Percentiles rank a stretch among this genome's conserved stretches.
phyloP scores from a whole-genome alignment of 108 stramenopile species.

The Nannochloropsis salina region DNA sequence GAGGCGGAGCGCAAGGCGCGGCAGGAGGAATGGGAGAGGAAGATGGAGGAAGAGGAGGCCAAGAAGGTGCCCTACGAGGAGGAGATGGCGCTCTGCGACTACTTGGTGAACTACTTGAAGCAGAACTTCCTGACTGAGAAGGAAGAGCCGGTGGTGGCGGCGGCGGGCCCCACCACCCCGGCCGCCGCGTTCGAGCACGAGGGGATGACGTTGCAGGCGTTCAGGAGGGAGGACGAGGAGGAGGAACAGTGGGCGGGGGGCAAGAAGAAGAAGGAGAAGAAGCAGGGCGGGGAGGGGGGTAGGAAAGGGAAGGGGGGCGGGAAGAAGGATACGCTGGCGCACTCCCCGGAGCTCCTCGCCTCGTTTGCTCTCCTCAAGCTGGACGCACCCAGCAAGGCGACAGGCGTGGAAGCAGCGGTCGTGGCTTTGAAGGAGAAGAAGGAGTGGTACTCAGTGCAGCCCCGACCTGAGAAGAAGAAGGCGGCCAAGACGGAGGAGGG shows the following conservation, averaged over 20 bases:
- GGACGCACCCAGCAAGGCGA: slow-evolving; percentile 23
- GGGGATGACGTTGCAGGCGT: slow-evolving; percentile 43
- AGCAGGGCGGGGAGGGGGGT: not conserved
- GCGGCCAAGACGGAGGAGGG: not conserved
- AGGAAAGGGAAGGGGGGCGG: not conserved
- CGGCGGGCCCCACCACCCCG: slow-evolving; percentile 21
- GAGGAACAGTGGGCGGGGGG: slow-evolving; percentile 36
- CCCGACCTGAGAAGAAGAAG: slow-evolving; percentile 58
- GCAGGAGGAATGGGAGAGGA: slow-evolving; percentile 52
- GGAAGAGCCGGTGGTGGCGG: not conserved
- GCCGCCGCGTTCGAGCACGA: slow-evolving; percentile 37
- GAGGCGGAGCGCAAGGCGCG: slow-evolving; percentile 62
- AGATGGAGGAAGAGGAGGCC: slow-evolving; percentile 81
- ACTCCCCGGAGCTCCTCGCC: not conserved
- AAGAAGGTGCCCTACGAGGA: slow-evolving; percentile 92
- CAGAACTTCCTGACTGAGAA: slow-evolving; percentile 39
- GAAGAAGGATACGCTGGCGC: not conserved
- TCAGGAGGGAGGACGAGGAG: slow-evolving; percentile 50
- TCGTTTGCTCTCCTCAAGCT: slow-evolving; percentile 9
- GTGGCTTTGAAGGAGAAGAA: slow-evolving; percentile 81
- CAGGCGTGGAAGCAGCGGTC: slow-evolving; percentile 64
- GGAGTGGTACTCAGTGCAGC: slow-evolving; percentile 81
- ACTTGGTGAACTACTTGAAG: slow-evolving; percentile 75
- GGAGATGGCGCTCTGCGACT: slow-evolving; percentile 89
- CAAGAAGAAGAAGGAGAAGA: slow-evolving; percentile 42